Percentiles rank a stretch among this genome's conserved stretches.
These are phyloP conservation scores for Mortierella sp. DNA, from an alignment of 371 early-diverging fungal species.

Conservation along the genomic window DNA sequence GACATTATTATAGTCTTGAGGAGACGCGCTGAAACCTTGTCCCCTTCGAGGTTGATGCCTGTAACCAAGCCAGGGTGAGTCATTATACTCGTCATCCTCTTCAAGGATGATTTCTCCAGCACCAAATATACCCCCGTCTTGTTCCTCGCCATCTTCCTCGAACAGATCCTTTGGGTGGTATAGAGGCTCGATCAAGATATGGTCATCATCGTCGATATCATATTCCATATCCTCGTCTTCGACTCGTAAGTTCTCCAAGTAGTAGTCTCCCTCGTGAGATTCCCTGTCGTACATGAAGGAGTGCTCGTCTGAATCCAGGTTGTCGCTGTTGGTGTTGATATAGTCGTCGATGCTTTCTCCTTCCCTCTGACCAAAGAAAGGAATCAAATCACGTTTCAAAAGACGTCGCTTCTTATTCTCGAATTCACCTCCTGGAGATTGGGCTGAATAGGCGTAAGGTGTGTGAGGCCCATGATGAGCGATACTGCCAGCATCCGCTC, in stretches of 20 bases:
- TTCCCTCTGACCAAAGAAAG: not conserved
- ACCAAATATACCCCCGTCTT: not conserved
- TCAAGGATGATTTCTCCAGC: not conserved
- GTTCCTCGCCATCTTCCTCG: not conserved
- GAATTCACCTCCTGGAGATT: not conserved
- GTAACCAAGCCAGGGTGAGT: not conserved
- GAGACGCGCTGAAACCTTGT: not conserved
- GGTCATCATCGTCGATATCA: not conserved
- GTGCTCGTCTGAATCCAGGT: not conserved
- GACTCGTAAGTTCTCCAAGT: not conserved
- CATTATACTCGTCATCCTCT: not conserved
- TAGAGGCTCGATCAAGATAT: not conserved
- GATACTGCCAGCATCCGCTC: not conserved
- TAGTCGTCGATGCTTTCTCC: not conserved
- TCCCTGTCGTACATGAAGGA: not conserved
- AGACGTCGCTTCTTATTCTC: not conserved
- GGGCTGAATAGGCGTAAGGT: not conserved
- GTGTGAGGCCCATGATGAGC: not conserved
- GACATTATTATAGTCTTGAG: not conserved
- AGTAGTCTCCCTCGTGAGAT: not conserved
- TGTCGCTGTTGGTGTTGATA: not conserved
- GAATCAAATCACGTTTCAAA: not conserved
- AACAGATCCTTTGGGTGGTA: not conserved
- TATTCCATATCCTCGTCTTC: constrained; percentile 1
- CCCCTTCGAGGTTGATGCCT: not conserved